Evolutionary conservation across 805 yeast species (phyloP), one percentile per base, ranked within the genome.

Genomic region (Tetrapisispora namnaoensis): DNA sequence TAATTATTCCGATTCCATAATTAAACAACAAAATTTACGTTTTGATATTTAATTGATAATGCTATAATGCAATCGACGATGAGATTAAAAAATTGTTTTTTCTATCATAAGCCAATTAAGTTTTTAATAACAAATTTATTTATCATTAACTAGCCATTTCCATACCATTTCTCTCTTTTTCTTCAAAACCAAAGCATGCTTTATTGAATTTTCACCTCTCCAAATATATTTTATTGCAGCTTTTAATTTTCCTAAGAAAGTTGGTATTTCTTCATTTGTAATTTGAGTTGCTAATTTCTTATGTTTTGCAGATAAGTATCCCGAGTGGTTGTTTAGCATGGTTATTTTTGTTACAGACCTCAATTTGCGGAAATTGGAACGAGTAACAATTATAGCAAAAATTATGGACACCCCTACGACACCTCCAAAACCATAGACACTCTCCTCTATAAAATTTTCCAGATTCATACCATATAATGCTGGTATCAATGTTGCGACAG

Each of bases 401-500:
- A 78, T 14, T 2, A 78, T 55, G 11, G 88, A 80, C 4, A 77
- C 48, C 0, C 63, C 61, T 1, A 83, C 71, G 5, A 84, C 82
- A 1, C 72, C 68, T 0, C 75, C 79, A 64, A 86, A 86, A 0
- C 93, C 93, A 38, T 67, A 59, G 35, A 69, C 58, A 0, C 85
- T 77, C 4, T 83, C 86, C 62, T 86, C 95, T 5, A 85, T 78
- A 58, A 80, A 85, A 57, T 86, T 86, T 53, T 82, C 82, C 57
- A 86, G 68, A 59, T 86, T 86, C 95, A 86, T 86, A 34, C 95
- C 96, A 59, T 86, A 90, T 56, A 89, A 82, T 8, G 95, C 95
- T 2, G 96, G 95, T 1, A 87, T 57, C 20, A 86, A 69, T 1
- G 95, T 83, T 1, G 95, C 95, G 21, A 86, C 83, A 0, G 95